Evolutionary conservation across 2,329 filamentous ascomycete genomes (phyloP), one percentile per base, ranked within the genome.

Genomic region (Parastagonospora avenae): DNA sequence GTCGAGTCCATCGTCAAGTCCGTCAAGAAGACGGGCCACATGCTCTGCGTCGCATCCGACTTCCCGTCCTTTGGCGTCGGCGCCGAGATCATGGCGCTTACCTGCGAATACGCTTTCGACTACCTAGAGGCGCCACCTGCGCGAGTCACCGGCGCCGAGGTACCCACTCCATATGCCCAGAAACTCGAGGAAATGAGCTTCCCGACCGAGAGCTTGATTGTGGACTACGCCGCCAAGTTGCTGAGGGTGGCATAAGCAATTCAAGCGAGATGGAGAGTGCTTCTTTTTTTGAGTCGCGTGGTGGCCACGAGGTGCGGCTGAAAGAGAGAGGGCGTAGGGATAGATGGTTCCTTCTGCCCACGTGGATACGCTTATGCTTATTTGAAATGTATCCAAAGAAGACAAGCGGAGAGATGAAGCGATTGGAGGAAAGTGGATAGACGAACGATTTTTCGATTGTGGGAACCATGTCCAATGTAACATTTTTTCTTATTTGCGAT

Each of bases 71-170:
- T 92, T 73, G 94, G 94, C 74, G 91, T 99, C 64, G 85, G 88
- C 52, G 85, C 93, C 50, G 94, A 99, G 81, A 92, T 99, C 68
- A 85, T 99, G 59, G 94, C 94, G 53, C 82, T 97, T 54, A 88
- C 91, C 58, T 96, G 96, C 89, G 94, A 99, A 80, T 99, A 97
- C 77, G 92, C 86, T 59, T 99, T 97, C 73, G 94, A 99, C 81
- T 97, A 96, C 81, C 88, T 99, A 61, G 88, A 97, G 71, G 91
- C 92, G 49, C 94, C 94, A 41, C 94, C 92, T 55, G 89, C 93
- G 77, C 88, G 94, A 76, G 87, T 99, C 70, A 97, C 94, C 52
- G 94, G 94, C 75, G 93, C 94, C 60, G 94, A 99, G 76, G 94
- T 99, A 10, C 94, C 94, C 42, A 99, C 94, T 7, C 94, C 94